phyloP scores from a whole-genome alignment of 164 flowering plant genomes.

The Houttuynia cordata region DNA sequence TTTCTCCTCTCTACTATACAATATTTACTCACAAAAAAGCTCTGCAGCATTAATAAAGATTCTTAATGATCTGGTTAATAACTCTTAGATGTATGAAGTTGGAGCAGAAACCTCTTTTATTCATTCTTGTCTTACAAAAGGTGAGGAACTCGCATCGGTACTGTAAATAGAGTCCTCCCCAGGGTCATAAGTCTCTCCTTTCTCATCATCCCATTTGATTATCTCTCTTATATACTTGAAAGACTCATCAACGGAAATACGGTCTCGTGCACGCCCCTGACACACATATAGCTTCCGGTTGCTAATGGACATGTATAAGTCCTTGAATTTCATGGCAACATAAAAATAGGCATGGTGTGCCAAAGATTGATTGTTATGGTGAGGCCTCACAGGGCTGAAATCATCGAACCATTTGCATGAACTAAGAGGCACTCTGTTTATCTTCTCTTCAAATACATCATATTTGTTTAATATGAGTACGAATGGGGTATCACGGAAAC shows the following conservation, averaged over 20 bases:
- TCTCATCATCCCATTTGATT: conserved; percentile 94
- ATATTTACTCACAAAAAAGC: too few relatives aligned
- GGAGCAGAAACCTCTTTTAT: too few relatives aligned
- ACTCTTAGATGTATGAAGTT: too few relatives aligned
- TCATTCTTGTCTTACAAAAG: conserved; percentile 46
- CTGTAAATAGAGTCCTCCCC: conserved; percentile 86
- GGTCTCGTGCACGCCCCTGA: conserved; percentile 74
- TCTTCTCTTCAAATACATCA: conserved; percentile 82
- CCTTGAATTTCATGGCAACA: conserved; percentile 92
- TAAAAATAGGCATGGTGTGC: conserved; percentile 90
- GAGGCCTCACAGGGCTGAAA: conserved; percentile 65
- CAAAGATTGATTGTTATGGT: conserved; percentile 53
- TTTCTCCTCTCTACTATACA: too few relatives aligned
- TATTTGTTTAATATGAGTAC: conserved; percentile 81
- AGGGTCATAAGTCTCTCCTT: conserved; percentile 46
- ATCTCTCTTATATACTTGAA: conserved; percentile 89
- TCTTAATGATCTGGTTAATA: too few relatives aligned
- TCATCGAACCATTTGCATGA: conserved; percentile 89
- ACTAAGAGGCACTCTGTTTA: conserved; percentile 41
- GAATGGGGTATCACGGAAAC: conserved; percentile 81
- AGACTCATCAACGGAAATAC: conserved; percentile 69
- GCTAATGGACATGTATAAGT: conserved; percentile 69
- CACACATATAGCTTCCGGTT: conserved; percentile 75
- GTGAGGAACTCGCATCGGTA: conserved; percentile 84
- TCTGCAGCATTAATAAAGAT: too few relatives aligned